A percentile compares a stretch with the other conserved stretches of the same genome.
Conservation (phyloP, 495 filamentous ascomycete species). For the Lindgomyces ingoldianus region DNA sequence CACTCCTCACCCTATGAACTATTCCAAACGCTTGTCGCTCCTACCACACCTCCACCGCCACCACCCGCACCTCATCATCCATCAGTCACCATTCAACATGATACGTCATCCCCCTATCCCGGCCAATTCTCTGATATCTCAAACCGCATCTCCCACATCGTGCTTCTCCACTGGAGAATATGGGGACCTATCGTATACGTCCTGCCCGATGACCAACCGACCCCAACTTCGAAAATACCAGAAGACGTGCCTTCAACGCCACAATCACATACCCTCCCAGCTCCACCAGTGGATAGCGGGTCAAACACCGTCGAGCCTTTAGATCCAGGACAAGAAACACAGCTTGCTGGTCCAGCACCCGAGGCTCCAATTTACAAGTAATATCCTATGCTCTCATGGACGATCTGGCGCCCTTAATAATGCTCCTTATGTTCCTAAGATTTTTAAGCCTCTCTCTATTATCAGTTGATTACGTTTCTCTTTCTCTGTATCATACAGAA, state of each 20-base stretch:
- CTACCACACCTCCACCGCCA: constrained; percentile 9
- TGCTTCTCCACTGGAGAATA: constrained; percentile 81
- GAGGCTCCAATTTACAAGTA: no score
- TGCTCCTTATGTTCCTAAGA: no score
- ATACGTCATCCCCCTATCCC: constrained; percentile 22
- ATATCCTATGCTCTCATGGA: no score
- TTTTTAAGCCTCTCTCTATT: no score
- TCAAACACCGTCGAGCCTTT: neutral
- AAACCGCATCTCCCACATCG: constrained; percentile 73
- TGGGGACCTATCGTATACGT: constrained; percentile 73
- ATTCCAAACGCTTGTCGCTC: constrained; percentile 40
- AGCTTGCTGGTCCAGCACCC: no score
- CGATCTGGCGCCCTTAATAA: no score
- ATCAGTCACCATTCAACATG: neutral
- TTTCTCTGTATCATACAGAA: no score
- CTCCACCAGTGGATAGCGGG: neutral
- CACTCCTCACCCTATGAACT: constrained; percentile 39
- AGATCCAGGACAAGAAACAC: neutral
- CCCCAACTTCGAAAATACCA: neutral
- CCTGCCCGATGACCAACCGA: constrained; percentile 2
- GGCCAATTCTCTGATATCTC: constrained; percentile 66
- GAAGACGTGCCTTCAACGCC: neutral
- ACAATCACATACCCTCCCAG: neutral
- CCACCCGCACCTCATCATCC: constrained; percentile 32
- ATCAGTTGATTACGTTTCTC: no score